Evolutionary conservation across 352 stramenopile species (phyloP).

Genomic region (Globisporangium echinulatum): DNA sequence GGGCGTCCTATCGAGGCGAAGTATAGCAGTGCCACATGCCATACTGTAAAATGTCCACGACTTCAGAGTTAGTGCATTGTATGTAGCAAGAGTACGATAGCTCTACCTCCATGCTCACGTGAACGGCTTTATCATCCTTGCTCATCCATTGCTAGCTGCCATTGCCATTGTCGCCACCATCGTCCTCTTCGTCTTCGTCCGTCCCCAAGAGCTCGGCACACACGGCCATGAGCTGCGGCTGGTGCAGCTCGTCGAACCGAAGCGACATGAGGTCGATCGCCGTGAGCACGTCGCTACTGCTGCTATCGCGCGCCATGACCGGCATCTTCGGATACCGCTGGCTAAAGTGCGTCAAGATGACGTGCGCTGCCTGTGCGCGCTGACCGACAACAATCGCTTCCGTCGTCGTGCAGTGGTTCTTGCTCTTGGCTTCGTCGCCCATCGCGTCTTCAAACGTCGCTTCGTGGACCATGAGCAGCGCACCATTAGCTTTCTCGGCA

Average conservation of each 20-base stretch:
- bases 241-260: conserved; percentile 51
- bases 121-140: no score
- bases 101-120: no score
- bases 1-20: no score
- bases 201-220: conserved; percentile 52
- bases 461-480: conserved; percentile 95
- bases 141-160: no score
- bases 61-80: no score
- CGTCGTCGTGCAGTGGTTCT: conserved; percentile 92
- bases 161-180: not conserved
- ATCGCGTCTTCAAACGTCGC: conserved; percentile 96
- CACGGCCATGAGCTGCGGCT: conserved; percentile 57
- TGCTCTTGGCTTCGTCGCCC: conserved; percentile 88
- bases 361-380: conserved; percentile 68
- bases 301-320: conserved; percentile 18
- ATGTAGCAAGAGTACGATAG: no score
- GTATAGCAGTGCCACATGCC: no score
- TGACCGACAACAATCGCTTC: conserved; percentile 88
- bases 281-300: conserved; percentile 41
- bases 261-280: conserved; percentile 77
- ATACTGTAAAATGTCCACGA: no score
- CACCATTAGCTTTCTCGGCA: conserved; percentile 41
- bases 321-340: conserved; percentile 82
- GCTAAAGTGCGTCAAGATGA: conserved; percentile 97
- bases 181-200: conserved; percentile 14